These are phyloP conservation scores for Neurospora tetrasperma DNA, from an alignment of 495 filamentous ascomycete species.

Conservation along the genomic window DNA sequence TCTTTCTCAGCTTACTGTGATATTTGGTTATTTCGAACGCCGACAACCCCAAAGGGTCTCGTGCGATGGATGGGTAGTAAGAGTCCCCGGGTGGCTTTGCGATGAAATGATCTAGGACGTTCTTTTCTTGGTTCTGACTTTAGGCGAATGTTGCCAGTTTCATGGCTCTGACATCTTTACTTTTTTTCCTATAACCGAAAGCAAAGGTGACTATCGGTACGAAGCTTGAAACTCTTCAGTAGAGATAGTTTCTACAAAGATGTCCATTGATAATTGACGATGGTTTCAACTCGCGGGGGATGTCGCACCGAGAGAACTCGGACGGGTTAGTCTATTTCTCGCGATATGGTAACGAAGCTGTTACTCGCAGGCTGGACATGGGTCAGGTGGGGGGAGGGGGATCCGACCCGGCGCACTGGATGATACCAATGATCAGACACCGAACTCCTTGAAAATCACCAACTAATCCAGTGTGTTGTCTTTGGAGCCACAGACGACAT, in stretches of 20 bases:
- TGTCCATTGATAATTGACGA: neutral
- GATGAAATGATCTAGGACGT: neutral
- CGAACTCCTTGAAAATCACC: neutral
- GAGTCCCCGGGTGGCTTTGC: neutral
- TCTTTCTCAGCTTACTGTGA: neutral
- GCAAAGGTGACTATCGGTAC: neutral
- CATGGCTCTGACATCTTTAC: neutral
- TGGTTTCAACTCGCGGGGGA: neutral
- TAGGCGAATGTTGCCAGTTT: neutral
- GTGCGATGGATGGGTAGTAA: neutral
- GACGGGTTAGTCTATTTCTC: neutral
- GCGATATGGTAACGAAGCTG: neutral
- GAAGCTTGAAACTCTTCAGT: neutral
- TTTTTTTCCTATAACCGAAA: neutral
- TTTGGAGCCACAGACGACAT: neutral
- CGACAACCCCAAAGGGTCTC: neutral
- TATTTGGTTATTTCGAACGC: neutral
- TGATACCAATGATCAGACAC: neutral
- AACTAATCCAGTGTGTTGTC: neutral
- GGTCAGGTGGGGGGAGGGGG: neutral
- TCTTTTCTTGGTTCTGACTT: neutral
- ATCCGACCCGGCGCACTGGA: neutral
- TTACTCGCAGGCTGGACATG: neutral
- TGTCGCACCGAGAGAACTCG: neutral
- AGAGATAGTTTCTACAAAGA: neutral